These are phyloP conservation scores for Agrocybe pediades DNA, from an alignment of 768 basidiomycete genomes.

Conservation along the genomic window DNA sequence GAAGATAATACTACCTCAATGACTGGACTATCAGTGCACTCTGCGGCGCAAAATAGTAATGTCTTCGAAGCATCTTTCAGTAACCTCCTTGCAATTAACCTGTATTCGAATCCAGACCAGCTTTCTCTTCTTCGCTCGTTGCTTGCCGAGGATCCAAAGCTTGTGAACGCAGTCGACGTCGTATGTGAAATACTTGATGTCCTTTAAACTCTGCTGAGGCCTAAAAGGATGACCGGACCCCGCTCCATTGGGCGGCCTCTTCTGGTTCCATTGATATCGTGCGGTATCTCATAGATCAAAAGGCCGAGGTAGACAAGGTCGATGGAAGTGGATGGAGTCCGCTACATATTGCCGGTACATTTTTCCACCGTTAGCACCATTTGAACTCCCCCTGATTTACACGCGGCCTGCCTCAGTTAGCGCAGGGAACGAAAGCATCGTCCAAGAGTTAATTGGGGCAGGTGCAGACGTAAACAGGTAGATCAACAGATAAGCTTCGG, in stretches of 20 bases:
- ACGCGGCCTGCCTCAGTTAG: conserved; percentile 54
- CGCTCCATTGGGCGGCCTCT: conserved; percentile 86
- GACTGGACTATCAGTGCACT: conserved; percentile 54
- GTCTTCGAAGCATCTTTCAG: too few species aligned
- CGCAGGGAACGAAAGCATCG: conserved; percentile 76
- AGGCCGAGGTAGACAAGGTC: conserved; percentile 65
- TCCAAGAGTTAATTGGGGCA: conserved; percentile 76
- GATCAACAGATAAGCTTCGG: conserved; percentile 19
- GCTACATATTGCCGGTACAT: conserved; percentile 73
- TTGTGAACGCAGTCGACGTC: conserved; percentile 62
- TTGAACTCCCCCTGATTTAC: conserved; percentile 17
- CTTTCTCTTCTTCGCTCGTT: conserved; percentile 68
- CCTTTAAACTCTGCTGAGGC: conserved; percentile 10
- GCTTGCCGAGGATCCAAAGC: conserved; percentile 59
- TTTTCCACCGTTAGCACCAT: conserved; percentile 1
- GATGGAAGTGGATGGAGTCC: conserved; percentile 78
- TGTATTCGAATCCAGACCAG: conserved; percentile 51
- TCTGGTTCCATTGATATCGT: conserved; percentile 69
- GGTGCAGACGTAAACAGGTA: conserved; percentile 78
- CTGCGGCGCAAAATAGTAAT: background rate
- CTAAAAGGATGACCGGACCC: conserved; percentile 72
- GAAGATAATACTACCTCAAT: conserved; percentile 28
- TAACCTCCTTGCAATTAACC: background rate
- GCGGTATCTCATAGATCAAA: conserved; percentile 68
- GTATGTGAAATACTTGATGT: conserved; percentile 37